phyloP scores from a whole-genome alignment of 352 stramenopile genomes.

The Globisporangium middletonii region DNA sequence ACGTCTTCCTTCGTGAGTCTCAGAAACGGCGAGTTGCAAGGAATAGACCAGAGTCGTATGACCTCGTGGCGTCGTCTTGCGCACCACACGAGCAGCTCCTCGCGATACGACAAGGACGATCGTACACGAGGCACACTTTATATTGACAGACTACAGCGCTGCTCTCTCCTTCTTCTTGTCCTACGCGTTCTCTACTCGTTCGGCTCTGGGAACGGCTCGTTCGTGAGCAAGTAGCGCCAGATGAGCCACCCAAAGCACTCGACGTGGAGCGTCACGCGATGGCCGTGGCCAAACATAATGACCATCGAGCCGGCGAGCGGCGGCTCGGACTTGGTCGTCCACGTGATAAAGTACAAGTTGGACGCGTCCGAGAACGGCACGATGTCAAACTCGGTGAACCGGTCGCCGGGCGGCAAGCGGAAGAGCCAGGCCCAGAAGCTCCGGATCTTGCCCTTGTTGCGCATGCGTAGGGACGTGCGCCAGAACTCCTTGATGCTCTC shows the following conservation, averaged over 20 bases:
- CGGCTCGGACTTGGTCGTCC: constrained; percentile 77
- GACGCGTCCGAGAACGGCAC: constrained; percentile 64
- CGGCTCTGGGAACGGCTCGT: constrained; percentile 69
- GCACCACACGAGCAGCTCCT: too few relatives aligned
- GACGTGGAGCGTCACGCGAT: constrained; percentile 79
- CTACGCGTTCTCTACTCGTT: constrained; percentile 24
- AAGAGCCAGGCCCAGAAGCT: constrained; percentile 86
- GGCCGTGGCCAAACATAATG: constrained; percentile 80
- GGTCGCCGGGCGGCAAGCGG: constrained; percentile 61
- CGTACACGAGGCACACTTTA: too few relatives aligned
- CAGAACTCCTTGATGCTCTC: constrained; percentile 87
- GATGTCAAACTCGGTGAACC: constrained; percentile 73
- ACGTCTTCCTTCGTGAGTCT: background rate
- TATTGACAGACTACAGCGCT: background rate
- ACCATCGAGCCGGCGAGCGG: constrained; percentile 70
- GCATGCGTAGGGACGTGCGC: constrained; percentile 77
- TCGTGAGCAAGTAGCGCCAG: constrained; percentile 80
- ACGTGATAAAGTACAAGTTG: constrained; percentile 81
- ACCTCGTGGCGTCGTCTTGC: too few relatives aligned
- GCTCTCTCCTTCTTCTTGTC: background rate
- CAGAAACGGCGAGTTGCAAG: too few relatives aligned
- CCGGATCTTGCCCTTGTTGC: constrained; percentile 85
- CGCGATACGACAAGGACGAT: too few relatives aligned
- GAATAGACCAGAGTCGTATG: too few relatives aligned
- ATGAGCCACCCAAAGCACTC: constrained; percentile 85